These are phyloP conservation scores for Phaeosphaeriaceae sp. DNA, from an alignment of 2,329 filamentous ascomycete species.

Conservation along the genomic window DNA sequence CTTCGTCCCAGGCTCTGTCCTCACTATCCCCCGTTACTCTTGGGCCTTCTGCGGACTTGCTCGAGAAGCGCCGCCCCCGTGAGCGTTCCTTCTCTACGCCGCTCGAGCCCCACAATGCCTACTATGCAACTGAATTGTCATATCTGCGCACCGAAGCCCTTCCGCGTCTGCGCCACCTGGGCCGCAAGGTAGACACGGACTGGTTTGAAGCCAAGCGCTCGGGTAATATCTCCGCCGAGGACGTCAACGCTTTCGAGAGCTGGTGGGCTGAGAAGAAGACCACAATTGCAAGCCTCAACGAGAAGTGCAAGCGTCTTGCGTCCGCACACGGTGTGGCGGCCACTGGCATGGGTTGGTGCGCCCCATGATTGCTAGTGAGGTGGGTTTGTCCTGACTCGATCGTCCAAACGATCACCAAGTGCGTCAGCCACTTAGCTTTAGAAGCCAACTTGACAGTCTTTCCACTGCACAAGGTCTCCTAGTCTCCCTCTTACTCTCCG, in stretches of 20 bases:
- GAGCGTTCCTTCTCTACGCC: constrained; percentile 44
- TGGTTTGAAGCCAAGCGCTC: constrained; percentile 41
- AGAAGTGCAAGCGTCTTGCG: constrained; percentile 36
- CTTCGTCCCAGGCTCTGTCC: constrained; percentile 25
- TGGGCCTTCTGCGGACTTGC: constrained; percentile 24
- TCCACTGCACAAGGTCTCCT: neutral
- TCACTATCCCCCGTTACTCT: constrained; percentile 41
- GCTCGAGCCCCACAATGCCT: constrained; percentile 41
- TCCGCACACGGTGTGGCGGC: constrained; percentile 28
- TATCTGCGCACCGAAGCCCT: constrained; percentile 50
- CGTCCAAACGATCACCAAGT: constrained; percentile 12
- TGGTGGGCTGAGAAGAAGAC: constrained; percentile 50
- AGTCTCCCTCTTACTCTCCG: constrained; percentile 3
- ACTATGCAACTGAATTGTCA: constrained; percentile 45
- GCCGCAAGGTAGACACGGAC: constrained; percentile 43
- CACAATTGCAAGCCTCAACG: constrained; percentile 41
- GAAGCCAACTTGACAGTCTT: constrained; percentile 1
- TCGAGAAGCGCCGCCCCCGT: constrained; percentile 25
- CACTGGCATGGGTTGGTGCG: constrained; percentile 45
- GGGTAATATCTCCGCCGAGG: constrained; percentile 19
- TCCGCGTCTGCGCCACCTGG: constrained; percentile 51
- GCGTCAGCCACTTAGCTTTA: neutral
- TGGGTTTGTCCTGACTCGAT: constrained; percentile 14
- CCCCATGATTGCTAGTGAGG: constrained; percentile 43
- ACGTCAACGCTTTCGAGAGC: constrained; percentile 43